These are phyloP conservation scores for Tuber indicum DNA, from an alignment of 495 filamentous ascomycete species.

Conservation along the genomic window DNA sequence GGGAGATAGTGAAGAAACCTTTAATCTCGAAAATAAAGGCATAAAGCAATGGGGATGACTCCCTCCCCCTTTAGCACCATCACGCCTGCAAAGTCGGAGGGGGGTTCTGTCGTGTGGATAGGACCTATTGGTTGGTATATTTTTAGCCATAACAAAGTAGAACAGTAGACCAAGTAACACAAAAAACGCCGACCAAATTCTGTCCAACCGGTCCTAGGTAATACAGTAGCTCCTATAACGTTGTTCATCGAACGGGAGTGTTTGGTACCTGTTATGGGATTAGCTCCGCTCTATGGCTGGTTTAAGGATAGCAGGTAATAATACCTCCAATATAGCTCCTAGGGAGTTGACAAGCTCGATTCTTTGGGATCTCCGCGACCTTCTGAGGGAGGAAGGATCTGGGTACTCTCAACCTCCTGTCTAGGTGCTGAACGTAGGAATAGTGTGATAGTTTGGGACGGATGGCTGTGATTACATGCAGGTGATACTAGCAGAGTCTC, in stretches of 20 bases:
- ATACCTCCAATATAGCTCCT: background rate
- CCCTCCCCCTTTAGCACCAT: background rate
- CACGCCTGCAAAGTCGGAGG: background rate
- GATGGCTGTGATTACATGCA: background rate
- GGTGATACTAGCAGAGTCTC: background rate
- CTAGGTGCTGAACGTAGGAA: background rate
- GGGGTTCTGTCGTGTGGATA: background rate
- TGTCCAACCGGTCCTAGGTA: background rate
- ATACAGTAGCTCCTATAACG: background rate
- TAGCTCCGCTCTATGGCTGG: background rate
- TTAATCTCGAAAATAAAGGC: background rate
- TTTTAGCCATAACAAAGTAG: background rate
- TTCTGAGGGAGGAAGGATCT: too few relatives aligned
- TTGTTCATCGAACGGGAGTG: background rate
- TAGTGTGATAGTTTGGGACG: background rate
- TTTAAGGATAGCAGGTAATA: background rate
- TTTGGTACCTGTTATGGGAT: background rate
- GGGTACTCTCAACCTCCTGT: background rate
- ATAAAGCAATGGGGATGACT: background rate
- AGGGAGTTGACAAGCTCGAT: background rate
- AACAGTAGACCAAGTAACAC: background rate
- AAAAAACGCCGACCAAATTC: background rate
- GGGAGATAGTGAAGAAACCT: background rate
- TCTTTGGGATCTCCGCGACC: background rate
- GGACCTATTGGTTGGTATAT: background rate